A percentile compares a stretch with the other conserved stretches of the same genome.
phyloP scores from a whole-genome alignment of 331 rosid genomes.

The Malus hybrid region DNA sequence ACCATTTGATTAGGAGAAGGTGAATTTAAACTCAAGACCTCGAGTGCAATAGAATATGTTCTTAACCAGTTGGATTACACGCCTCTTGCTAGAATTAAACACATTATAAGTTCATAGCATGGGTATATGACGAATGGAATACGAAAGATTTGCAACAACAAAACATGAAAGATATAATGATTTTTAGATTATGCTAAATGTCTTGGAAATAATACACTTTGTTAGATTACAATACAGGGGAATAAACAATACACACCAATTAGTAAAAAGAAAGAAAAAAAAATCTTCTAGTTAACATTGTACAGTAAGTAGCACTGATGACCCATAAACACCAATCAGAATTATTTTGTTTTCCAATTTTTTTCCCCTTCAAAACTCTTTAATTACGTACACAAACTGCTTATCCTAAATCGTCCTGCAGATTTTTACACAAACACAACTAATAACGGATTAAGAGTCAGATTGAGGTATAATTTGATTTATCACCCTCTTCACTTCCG shows the following conservation, averaged over 20 bases:
- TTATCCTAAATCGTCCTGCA: not conserved
- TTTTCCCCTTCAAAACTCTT: not conserved
- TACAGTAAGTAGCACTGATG: not conserved
- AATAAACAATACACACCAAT: not conserved
- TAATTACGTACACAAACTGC: not conserved
- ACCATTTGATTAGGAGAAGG: not conserved
- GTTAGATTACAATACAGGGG: constrained; percentile 3
- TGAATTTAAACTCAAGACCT: not conserved
- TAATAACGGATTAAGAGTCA: constrained; percentile 2
- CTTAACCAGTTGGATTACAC: not conserved
- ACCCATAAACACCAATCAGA: not conserved
- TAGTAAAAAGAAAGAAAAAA: not conserved
- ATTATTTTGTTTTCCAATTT: not conserved
- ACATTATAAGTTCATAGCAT: not conserved
- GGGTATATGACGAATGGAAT: not conserved
- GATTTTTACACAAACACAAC: not conserved
- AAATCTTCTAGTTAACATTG: not conserved
- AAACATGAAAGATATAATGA: not conserved
- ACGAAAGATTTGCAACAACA: not conserved
- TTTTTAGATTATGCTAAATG: not conserved
- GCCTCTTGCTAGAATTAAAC: too few relatives aligned
- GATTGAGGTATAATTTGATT: constrained; percentile 67
- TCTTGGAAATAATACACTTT: not conserved
- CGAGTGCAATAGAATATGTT: not conserved
- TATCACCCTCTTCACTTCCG: constrained; percentile 88